Percentiles rank a stretch among this genome's conserved stretches.
Conservation (phyloP, 805 yeast species). For the Metschnikowia amazonensis region DNA sequence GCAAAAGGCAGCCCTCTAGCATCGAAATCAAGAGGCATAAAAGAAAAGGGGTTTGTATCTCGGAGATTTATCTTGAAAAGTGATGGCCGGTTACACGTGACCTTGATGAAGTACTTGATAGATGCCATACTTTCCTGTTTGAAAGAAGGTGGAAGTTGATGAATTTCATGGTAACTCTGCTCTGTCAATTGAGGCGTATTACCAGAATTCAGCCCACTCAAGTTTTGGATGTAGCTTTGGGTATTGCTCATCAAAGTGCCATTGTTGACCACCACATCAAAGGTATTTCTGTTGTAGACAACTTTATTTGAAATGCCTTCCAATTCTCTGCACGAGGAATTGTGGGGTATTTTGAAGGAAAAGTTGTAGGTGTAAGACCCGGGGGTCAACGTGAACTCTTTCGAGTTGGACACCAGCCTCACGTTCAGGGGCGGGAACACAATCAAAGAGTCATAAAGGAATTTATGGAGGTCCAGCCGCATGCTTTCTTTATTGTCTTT, state of each 20-base stretch:
- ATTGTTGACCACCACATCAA: conserved; percentile 31
- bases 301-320: conserved; percentile 33
- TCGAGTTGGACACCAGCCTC: conserved; percentile 38
- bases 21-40: conserved; percentile 47
- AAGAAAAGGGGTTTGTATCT: conserved; percentile 46
- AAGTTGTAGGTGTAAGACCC: conserved; percentile 52
- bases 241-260: conserved; percentile 28
- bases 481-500: conserved; percentile 18
- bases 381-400: conserved; percentile 46
- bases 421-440: conserved; percentile 53
- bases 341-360: conserved; percentile 41
- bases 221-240: conserved; percentile 4
- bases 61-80: conserved; percentile 47
- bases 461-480: conserved; percentile 40
- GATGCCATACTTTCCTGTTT: conserved; percentile 27
- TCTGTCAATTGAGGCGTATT: background rate
- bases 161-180: conserved; percentile 9
- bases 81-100: conserved; percentile 53
- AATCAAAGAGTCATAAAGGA: conserved; percentile 46
- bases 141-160: conserved; percentile 17
- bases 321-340: conserved; percentile 30
- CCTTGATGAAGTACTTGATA: conserved; percentile 55
- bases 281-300: conserved; percentile 26
- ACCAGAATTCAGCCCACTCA: background rate
- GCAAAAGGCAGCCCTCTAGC: conserved; percentile 18